Evolutionary conservation across 768 basidiomycete species (phyloP).

Genomic region (Auricularia heimuer): DNA sequence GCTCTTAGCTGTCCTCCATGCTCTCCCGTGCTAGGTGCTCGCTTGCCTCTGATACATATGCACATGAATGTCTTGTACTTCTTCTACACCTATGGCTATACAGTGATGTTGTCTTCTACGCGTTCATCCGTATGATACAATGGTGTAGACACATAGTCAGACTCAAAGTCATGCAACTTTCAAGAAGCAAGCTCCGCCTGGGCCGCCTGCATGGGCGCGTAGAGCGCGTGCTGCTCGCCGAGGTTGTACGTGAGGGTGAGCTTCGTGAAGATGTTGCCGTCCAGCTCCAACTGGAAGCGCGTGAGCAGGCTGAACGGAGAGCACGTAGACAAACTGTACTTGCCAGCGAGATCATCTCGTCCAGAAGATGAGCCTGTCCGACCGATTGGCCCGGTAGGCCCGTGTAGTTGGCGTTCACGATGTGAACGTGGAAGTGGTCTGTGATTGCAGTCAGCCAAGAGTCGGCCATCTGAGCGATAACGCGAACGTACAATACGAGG

Average conservation of each 20-base stretch:
- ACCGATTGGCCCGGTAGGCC: conserved; percentile 62
- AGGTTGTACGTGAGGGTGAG: conserved; percentile 77
- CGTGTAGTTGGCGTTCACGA: conserved; percentile 65
- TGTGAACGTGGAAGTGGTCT: conserved; percentile 95
- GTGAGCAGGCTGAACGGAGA: neutral
- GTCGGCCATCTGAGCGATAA: neutral
- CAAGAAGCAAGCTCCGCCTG: conserved; percentile 15
- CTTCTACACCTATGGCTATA: neutral
- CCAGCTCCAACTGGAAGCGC: conserved; percentile 47
- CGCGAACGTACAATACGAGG: conserved; percentile 72
- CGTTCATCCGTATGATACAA: no score
- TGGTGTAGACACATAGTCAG: neutral
- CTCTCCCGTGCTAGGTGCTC: neutral
- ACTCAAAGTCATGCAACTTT: neutral
- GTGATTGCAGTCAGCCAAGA: neutral
- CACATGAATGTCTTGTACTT: neutral
- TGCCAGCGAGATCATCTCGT: conserved; percentile 84
- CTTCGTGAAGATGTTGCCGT: conserved; percentile 46
- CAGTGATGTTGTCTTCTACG: neutral
- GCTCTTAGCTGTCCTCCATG: neutral
- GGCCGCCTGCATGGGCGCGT: conserved; percentile 32
- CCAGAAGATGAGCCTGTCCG: conserved; percentile 87
- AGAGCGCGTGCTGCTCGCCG: conserved; percentile 73
- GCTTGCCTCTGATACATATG: neutral
- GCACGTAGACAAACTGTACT: conserved; percentile 10